These are phyloP conservation scores for Ceratocystis colombiana DNA, from an alignment of 2,329 filamentous ascomycete species.

Conservation along the genomic window DNA sequence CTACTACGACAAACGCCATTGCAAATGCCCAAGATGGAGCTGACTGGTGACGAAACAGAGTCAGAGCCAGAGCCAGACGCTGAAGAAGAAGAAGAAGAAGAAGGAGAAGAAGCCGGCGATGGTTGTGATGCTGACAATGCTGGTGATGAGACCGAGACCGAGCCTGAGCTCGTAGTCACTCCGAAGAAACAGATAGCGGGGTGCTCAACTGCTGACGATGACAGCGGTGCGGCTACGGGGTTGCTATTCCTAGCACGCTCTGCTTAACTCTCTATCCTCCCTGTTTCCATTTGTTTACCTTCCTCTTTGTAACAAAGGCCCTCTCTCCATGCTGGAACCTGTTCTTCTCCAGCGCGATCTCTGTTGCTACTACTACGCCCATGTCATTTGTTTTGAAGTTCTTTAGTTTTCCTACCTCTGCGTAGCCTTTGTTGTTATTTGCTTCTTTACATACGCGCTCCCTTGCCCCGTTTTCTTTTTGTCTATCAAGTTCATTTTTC, in stretches of 20 bases:
- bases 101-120: background rate
- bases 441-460: background rate
- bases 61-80: constrained; percentile 29
- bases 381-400: constrained; percentile 12
- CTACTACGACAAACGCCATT: constrained; percentile 6
- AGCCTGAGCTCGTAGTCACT: background rate
- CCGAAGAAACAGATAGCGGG: constrained; percentile 14
- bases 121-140: background rate
- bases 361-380: background rate
- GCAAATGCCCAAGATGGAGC: background rate
- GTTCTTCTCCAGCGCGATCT: background rate
- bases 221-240: constrained; percentile 34
- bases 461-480: background rate
- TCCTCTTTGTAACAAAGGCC: background rate
- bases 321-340: background rate
- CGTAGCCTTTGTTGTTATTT: too few species aligned
- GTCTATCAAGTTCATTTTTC: background rate
- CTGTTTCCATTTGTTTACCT: background rate
- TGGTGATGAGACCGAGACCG: background rate
- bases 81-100: background rate
- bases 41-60: constrained; percentile 23
- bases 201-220: constrained; percentile 31
- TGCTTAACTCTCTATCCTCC: background rate
- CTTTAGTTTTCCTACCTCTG: too few species aligned
- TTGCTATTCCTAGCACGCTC: constrained; percentile 31